phyloP scores from a whole-genome alignment of 169 alveolate species.

The Nephromyces sp. region DNA sequence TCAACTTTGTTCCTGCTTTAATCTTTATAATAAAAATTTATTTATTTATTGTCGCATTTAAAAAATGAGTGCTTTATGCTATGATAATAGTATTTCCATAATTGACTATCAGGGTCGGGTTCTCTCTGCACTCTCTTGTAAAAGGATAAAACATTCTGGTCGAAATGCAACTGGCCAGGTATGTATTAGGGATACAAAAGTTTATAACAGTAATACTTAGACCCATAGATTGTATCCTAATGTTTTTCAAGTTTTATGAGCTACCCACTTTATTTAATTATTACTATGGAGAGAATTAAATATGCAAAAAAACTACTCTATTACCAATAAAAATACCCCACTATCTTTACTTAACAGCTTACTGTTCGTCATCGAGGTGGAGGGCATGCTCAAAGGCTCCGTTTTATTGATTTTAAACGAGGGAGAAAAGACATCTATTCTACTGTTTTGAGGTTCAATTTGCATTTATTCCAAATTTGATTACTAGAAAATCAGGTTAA shows the following conservation, averaged over 20 bases:
- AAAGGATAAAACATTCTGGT: conserved; percentile 62
- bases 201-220: neutral
- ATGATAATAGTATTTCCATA: neutral
- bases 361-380: conserved; percentile 70
- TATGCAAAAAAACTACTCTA: no score
- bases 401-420: conserved; percentile 74
- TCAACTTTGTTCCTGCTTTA: neutral
- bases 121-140: conserved; percentile 52
- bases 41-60: no score
- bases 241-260: no score
- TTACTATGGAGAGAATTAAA: no score
- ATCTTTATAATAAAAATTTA: neutral
- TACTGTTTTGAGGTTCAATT: conserved; percentile 58
- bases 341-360: conserved; percentile 32
- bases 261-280: no score
- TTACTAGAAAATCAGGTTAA: no score
- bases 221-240: no score
- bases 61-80: neutral
- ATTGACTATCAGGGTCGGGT: conserved; percentile 53
- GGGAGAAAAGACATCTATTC: conserved; percentile 70
- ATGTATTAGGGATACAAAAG: neutral
- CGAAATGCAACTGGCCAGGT: conserved; percentile 59
- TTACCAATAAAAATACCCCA: no score
- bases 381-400: conserved; percentile 68
- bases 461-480: no score